phyloP scores from a whole-genome alignment of 306 rosid genomes.

The Sicyos edulis region DNA sequence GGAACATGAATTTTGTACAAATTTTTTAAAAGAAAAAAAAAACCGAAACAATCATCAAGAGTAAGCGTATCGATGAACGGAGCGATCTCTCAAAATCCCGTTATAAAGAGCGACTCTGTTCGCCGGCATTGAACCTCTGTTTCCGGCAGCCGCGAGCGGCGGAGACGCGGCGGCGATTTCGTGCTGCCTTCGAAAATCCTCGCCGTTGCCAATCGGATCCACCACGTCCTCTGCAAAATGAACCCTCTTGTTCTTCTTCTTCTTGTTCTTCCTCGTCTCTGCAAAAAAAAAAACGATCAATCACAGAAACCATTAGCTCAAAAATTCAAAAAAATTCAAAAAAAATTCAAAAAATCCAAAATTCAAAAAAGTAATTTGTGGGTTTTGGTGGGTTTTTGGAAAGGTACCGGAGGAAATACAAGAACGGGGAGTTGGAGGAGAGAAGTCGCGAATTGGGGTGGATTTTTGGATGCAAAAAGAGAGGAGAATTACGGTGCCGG shows the following conservation, averaged over 20 bases:
- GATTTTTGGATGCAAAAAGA: slow-evolving; percentile 67
- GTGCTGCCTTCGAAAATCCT: slow-evolving; percentile 48
- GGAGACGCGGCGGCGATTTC: slow-evolving; percentile 4
- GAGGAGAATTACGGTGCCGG: slow-evolving; percentile 87
- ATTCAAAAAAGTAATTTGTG: no score
- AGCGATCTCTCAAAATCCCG: slow-evolving; percentile 82
- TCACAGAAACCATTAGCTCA: neutral
- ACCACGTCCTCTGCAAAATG: slow-evolving; percentile 75
- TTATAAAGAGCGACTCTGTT: slow-evolving; percentile 75
- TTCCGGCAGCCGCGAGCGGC: slow-evolving; percentile 16
- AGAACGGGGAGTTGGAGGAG: slow-evolving; percentile 58
- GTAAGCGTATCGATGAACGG: slow-evolving; percentile 52
- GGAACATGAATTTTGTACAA: slow-evolving; percentile 7
- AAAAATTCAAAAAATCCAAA: neutral
- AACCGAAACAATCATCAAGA: neutral
- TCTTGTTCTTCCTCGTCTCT: slow-evolving; percentile 43
- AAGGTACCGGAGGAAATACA: slow-evolving; percentile 67
- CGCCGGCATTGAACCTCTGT: slow-evolving; percentile 54
- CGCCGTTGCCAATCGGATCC: slow-evolving; percentile 55
- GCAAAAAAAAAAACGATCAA: neutral
- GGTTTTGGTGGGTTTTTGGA: neutral
- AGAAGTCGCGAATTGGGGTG: slow-evolving; percentile 31
- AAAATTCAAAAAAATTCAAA: no score
- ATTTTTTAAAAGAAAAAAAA: neutral
- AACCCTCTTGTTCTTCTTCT: slow-evolving; percentile 55